Base-by-base conservation (phyloP, 2,329 filamentous ascomycete genomes). In the Paraphoma sp. region DNA sequence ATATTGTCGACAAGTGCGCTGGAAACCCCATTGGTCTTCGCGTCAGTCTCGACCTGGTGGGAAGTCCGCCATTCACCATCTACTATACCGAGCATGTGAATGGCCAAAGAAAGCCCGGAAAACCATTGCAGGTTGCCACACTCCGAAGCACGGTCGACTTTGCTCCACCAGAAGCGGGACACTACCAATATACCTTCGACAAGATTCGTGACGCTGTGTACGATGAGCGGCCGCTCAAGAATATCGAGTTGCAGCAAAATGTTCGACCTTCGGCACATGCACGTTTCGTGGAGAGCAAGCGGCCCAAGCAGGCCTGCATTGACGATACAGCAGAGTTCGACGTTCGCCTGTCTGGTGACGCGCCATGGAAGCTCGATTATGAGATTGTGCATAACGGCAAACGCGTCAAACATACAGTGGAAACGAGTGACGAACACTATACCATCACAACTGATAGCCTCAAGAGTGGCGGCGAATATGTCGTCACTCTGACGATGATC, bases 181-280 rank as follows among this genome's bases (percentile, higher is more conserved):
- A 89, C 52, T 96, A 97, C 79, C 89, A 86, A 64, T 99, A 98
- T 76, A 84, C 87, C 23, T 97, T 99, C 78, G 85, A 86, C 61
- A 87, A 87, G 41, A 88, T 99, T 54, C 87, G 88, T 61, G 96
- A 99, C 75, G 83, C 84, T 45, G 89, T 98, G 31, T 99, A 99
- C 78, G 84, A 84, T 31, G 83, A 83, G 1, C 62, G 66, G 23
- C 51, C 62, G 6, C 51, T 75, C 18, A 82, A 82, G 29, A 86
- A 89, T 48, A 84, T 89, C 59, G 78, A 86, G 9, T 79, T 98
- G 41, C 89, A 96, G 76, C 94, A 98, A 76, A 89, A 92, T 68
- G 94, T 99, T 64, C 97, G 96, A 76, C 95, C 95, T 9, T 91
- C 93, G 4, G 94, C 95, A 6, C 91, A 90, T 9, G 94, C 94